Evolutionary conservation across 805 yeast species (phyloP), one percentile per base, ranked within the genome.

Genomic region (Lipomyces chichibuensis): DNA sequence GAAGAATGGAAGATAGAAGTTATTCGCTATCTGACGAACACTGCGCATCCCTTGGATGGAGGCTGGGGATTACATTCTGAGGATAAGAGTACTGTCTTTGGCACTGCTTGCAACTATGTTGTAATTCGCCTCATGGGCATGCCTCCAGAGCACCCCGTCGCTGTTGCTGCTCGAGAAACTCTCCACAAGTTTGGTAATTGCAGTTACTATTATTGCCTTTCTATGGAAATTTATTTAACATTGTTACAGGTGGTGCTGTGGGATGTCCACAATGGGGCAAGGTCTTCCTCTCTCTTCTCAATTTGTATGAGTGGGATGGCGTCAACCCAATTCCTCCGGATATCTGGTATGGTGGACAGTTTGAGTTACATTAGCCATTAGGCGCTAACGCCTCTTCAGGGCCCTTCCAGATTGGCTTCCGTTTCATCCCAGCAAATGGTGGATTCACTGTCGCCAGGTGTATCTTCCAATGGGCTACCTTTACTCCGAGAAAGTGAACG

Each of bases 301-400:
- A 89, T 69, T 78, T 95, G 62, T 95, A 93, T 75, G 85, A 85
- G 52, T 95, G 98, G 97, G 96, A 90, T 69, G 99, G 99, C 64
- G 97, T 94, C 4, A 95, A 95, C 73, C 99, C 99, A 2, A 96
- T 97, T 0, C 99, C 99, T 2, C 94, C 98, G 1, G 99, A 95
- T 75, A 79, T 92, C 59, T 95, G 97, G 95, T 65, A 52, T 37
- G 14, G 9, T 43, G 20, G 20, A 5, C 9, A 14, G 29, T 61
- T 8, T 13, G 7, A 27, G 9, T 32, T 35, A 35, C 37, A 17
- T 29, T 54, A 3, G 20, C 7, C 27, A 11, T 4, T 52, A 6
- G 25, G 13, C 29, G 25, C 35, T 27, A 43, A 25, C n/a, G 3
- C 23, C 9, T 9, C 9, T 32, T 3, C 25, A 65, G 67, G 67